phyloP scores from a whole-genome alignment of 1,284 basidiomycete species.

The Xerocomus minutiporus region DNA sequence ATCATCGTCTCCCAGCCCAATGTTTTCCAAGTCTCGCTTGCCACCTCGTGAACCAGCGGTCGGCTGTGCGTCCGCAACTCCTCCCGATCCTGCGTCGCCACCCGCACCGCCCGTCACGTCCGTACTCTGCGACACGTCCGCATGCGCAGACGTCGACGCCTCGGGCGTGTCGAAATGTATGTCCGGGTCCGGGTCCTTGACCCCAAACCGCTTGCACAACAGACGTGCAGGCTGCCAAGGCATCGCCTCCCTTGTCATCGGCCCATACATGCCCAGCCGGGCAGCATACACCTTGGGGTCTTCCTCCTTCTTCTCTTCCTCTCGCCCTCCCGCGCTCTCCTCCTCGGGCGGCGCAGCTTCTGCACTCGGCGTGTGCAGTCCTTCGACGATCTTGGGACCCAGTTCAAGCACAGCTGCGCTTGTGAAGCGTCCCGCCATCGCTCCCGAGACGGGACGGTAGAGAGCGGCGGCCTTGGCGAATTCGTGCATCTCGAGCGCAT shows the following conservation, averaged over 20 bases:
- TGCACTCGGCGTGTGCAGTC: constrained; percentile 62
- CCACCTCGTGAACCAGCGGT: constrained; percentile 20
- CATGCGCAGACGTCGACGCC: constrained; percentile 21
- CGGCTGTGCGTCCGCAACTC: constrained; percentile 10
- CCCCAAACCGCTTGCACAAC: constrained; percentile 92
- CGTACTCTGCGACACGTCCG: constrained; percentile 8
- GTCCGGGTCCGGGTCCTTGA: constrained; percentile 74
- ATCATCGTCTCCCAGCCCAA: constrained; percentile 86
- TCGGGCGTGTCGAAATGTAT: constrained; percentile 21
- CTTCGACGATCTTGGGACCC: constrained; percentile 65
- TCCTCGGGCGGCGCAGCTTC: constrained; percentile 31
- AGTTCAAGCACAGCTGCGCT: constrained; percentile 63
- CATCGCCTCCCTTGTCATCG: constrained; percentile 70
- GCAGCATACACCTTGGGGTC: constrained; percentile 81
- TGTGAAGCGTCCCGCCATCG: constrained; percentile 92
- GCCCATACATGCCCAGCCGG: constrained; percentile 81
- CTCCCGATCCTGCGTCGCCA: constrained; percentile 17
- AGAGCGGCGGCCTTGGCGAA: constrained; percentile 85
- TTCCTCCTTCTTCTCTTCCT: constrained; percentile 48
- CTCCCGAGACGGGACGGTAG: constrained; percentile 88
- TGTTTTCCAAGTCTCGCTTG: constrained; percentile 61
- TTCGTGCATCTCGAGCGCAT: constrained; percentile 79
- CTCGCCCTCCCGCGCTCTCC: constrained; percentile 41
- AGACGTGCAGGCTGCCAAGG: constrained; percentile 78
- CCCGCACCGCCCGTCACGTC: constrained; percentile 13